Percentiles rank a stretch among this genome's conserved stretches.
Evolutionary conservation across 2,329 filamentous ascomycete species (phyloP).

Genomic region (Capronia americana): DNA sequence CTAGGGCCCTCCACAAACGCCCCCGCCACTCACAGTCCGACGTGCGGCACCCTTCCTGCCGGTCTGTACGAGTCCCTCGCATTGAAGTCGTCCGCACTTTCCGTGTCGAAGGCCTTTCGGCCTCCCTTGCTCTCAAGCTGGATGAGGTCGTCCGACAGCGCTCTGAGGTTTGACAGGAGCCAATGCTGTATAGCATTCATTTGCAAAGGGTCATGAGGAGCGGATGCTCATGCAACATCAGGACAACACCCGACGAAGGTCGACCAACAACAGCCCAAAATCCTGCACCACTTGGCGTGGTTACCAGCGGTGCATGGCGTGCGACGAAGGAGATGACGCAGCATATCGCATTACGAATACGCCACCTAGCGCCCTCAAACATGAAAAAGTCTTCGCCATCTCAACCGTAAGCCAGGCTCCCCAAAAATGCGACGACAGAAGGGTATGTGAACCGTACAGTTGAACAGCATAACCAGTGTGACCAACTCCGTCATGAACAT

Average conservation of each 20-base stretch:
- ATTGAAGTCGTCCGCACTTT: background rate
- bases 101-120: background rate
- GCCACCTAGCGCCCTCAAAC: slow-evolving; percentile 2
- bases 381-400: background rate
- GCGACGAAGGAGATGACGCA: slow-evolving; percentile 1
- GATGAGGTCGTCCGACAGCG: background rate
- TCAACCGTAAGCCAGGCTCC: background rate
- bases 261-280: background rate
- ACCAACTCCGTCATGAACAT: slow-evolving; percentile 17
- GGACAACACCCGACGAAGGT: background rate
- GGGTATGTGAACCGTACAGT: slow-evolving; percentile 16
- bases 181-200: background rate
- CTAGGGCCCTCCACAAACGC: slow-evolving; percentile 1
- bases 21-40: slow-evolving; percentile 5
- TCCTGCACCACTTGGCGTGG: background rate
- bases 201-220: background rate
- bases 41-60: background rate
- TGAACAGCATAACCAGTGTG: background rate
- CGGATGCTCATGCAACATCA: background rate
- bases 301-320: background rate
- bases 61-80: background rate
- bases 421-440: slow-evolving; percentile 15
- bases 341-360: slow-evolving; percentile 2
- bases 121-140: background rate
- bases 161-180: background rate